Evolutionary conservation across 495 filamentous ascomycete species (phyloP).

Genomic region (Parathielavia appendiculata): DNA sequence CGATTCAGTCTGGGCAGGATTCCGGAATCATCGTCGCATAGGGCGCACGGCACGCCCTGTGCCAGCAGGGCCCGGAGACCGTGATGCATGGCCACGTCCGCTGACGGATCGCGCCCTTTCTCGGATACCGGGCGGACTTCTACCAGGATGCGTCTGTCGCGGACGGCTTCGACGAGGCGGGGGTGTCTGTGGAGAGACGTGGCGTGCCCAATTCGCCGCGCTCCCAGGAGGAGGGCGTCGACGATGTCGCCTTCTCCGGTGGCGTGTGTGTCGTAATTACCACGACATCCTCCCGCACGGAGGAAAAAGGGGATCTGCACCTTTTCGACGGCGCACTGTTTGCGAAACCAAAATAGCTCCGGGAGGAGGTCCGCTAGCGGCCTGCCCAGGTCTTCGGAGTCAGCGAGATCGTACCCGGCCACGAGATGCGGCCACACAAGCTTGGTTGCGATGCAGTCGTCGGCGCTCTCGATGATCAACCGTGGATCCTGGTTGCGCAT

Average conservation of each 20-base stretch:
- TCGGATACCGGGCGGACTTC: slow-evolving; percentile 75
- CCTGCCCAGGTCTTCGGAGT: slow-evolving; percentile 74
- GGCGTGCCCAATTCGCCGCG: slow-evolving; percentile 81
- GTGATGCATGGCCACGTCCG: slow-evolving; percentile 70
- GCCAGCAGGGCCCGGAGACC: slow-evolving; percentile 80
- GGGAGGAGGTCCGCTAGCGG: slow-evolving; percentile 72
- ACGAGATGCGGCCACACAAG: slow-evolving; percentile 71
- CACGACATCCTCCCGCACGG: slow-evolving; percentile 81
- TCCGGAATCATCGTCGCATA: slow-evolving; percentile 84
- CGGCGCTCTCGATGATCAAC: slow-evolving; percentile 72
- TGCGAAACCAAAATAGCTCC: slow-evolving; percentile 87
- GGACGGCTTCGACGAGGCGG: slow-evolving; percentile 76
- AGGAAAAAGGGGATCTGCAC: slow-evolving; percentile 94
- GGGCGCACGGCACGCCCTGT: slow-evolving; percentile 67
- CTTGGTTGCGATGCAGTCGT: slow-evolving; percentile 77
- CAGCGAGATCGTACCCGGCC: slow-evolving; percentile 83
- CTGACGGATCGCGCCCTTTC: slow-evolving; percentile 43
- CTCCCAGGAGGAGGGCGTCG: slow-evolving; percentile 82
- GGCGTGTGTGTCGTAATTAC: slow-evolving; percentile 49
- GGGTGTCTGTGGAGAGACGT: slow-evolving; percentile 90
- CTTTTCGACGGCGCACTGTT: slow-evolving; percentile 68
- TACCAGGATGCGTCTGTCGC: slow-evolving; percentile 78
- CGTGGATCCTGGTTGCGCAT: slow-evolving; percentile 57
- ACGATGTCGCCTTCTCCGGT: slow-evolving; percentile 85
- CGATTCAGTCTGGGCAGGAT: slow-evolving; percentile 59